Conservation (phyloP, 441 rosid genomes). For the Pelargonium citronellum region DNA sequence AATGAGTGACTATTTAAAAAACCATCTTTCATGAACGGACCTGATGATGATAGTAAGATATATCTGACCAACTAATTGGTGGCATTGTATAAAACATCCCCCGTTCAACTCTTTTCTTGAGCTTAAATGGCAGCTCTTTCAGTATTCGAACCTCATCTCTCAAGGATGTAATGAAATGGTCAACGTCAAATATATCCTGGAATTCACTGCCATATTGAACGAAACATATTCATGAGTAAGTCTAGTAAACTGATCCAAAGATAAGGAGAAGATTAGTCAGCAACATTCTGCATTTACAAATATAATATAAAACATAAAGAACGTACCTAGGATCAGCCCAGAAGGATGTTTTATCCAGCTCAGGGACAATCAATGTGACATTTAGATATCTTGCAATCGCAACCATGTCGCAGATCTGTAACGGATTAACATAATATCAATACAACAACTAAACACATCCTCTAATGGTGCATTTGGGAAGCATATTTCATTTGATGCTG, state of each 20-base stretch:
- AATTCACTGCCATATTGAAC: constrained; percentile 55
- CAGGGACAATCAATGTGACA: constrained; percentile 88
- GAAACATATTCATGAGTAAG: not conserved
- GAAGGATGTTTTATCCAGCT: constrained; percentile 82
- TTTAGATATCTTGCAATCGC: constrained; percentile 75
- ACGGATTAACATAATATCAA: constrained; percentile 4
- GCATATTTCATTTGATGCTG: too few species aligned
- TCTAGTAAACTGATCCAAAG: constrained; percentile 6
- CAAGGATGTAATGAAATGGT: constrained; percentile 76
- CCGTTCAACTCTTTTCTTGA: constrained; percentile 62
- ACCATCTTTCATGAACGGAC: constrained; percentile 26
- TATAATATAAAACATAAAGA: not conserved
- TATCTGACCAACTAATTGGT: constrained; percentile 93
- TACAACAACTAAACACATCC: constrained; percentile 5
- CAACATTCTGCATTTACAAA: constrained; percentile 10
- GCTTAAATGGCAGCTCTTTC: constrained; percentile 86
- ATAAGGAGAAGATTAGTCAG: not conserved
- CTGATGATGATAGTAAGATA: constrained; percentile 77
- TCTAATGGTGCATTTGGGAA: not conserved
- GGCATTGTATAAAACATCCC: constrained; percentile 74
- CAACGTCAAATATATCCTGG: constrained; percentile 88
- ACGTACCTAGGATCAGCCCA: constrained; percentile 92
- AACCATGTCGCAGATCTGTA: constrained; percentile 91
- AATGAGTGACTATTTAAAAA: too few species aligned
- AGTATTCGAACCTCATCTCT: constrained; percentile 92